These are phyloP conservation scores for Candida orba DNA, from an alignment of 805 yeast species.

Conservation along the genomic window DNA sequence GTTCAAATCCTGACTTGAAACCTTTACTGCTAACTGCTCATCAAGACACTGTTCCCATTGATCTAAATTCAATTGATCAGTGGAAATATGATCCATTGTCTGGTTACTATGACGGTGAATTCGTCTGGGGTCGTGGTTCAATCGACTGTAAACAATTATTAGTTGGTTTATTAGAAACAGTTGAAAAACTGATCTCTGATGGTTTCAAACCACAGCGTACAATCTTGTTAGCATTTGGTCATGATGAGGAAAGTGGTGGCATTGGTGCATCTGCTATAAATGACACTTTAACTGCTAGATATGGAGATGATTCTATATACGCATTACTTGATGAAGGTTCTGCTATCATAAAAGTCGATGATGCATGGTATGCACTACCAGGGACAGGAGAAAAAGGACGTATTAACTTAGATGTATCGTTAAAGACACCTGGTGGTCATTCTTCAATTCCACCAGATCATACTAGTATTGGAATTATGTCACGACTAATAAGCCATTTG, in stretches of 20 bases:
- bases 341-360: slow-evolving; percentile 25
- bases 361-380: slow-evolving; percentile 42
- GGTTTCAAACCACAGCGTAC: slow-evolving; percentile 55
- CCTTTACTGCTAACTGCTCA: slow-evolving; percentile 74
- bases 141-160: slow-evolving; percentile 68
- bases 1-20: slow-evolving; percentile 42
- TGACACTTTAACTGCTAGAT: slow-evolving; percentile 38
- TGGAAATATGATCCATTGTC: slow-evolving; percentile 68
- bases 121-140: slow-evolving; percentile 71
- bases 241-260: slow-evolving; percentile 61
- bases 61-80: slow-evolving; percentile 42
- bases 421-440: slow-evolving; percentile 69
- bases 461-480: slow-evolving; percentile 66
- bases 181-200: slow-evolving; percentile 42
- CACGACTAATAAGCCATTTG: slow-evolving; percentile 46
- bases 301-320: slow-evolving; percentile 54
- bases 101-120: slow-evolving; percentile 57
- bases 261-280: slow-evolving; percentile 40
- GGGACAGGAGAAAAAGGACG: slow-evolving; percentile 60
- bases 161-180: slow-evolving; percentile 56
- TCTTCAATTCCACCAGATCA: slow-evolving; percentile 74
- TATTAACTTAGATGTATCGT: slow-evolving; percentile 41
- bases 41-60: slow-evolving; percentile 81
- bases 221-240: slow-evolving; percentile 59
- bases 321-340: slow-evolving; percentile 66